These are phyloP conservation scores for Talaromyces sp. DNA, from an alignment of 2,329 filamentous ascomycete genomes.

Conservation along the genomic window DNA sequence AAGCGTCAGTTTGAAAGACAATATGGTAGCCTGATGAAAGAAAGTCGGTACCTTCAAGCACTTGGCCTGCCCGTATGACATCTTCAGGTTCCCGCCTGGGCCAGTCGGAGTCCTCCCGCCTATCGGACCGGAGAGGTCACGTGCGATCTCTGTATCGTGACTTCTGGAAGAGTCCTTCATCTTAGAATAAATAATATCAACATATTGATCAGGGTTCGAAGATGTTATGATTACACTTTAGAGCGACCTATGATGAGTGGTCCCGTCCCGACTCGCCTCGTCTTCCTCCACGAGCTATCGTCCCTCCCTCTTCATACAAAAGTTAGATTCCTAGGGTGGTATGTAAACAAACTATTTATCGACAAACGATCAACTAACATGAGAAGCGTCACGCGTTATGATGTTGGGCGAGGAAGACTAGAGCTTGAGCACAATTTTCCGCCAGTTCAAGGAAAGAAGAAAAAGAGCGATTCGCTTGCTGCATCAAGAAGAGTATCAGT, in stretches of 20 bases:
- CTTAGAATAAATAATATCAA: not conserved
- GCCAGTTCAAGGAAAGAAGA: not conserved
- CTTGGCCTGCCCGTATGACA: conserved; percentile 17
- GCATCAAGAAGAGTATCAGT: conserved; percentile 47
- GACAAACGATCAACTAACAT: not conserved
- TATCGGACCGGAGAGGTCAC: conserved; percentile 32
- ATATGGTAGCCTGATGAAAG: conserved; percentile 15
- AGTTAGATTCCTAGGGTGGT: conserved; percentile 91
- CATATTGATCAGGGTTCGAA: not conserved
- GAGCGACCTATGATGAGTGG: conserved; percentile 37
- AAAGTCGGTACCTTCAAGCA: conserved; percentile 1
- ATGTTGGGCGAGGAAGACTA: conserved; percentile 58
- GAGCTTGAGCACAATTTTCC: conserved; percentile 65
- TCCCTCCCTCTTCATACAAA: conserved; percentile 62
- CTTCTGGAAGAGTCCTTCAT: not conserved
- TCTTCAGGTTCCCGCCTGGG: conserved; percentile 16
- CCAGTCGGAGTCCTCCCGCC: conserved; percentile 25
- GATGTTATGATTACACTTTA: not conserved
- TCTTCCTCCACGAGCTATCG: conserved; percentile 62
- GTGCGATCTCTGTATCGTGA: conserved; percentile 21
- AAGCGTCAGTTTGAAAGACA: not conserved
- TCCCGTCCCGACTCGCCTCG: conserved; percentile 62
- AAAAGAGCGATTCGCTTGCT: conserved; percentile 19
- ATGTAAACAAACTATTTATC: conserved; percentile 22
- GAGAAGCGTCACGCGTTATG: conserved; percentile 58